Evolutionary conservation across 345 rosid species (phyloP).

Genomic region (Bruguiera sexangula): DNA sequence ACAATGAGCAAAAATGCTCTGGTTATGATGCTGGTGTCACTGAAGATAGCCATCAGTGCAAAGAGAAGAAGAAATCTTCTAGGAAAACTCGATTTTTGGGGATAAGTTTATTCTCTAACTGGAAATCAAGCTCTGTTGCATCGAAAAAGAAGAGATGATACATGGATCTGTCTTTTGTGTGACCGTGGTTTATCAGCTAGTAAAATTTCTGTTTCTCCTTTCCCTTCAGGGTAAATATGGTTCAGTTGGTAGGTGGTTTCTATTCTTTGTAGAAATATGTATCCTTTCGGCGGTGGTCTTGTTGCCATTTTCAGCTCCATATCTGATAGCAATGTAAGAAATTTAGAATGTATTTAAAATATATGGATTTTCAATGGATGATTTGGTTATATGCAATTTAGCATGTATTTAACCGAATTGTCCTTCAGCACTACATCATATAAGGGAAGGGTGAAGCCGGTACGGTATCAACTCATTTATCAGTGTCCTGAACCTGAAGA

Average conservation of each 20-base stretch:
- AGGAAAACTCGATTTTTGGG: slow-evolving; percentile 41
- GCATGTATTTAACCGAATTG: not conserved
- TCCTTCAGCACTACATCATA: too few species aligned
- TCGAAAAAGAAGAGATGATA: slow-evolving; percentile 43
- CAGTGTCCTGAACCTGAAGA: too few species aligned
- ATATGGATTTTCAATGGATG: not conserved
- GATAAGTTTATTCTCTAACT: slow-evolving; percentile 20
- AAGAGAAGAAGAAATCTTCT: slow-evolving; percentile 34
- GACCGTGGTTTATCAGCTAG: slow-evolving; percentile 20
- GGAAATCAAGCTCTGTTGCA: slow-evolving; percentile 15
- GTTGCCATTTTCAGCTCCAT: slow-evolving; percentile 15
- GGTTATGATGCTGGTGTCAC: slow-evolving; percentile 12
- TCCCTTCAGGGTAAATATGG: not conserved
- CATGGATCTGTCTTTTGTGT: not conserved
- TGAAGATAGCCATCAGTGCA: slow-evolving; percentile 13
- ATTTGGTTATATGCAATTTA: not conserved
- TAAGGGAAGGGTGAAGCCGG: too few species aligned
- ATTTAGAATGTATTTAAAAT: too few species aligned
- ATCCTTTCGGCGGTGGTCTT: slow-evolving; percentile 11
- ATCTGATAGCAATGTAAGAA: slow-evolving; percentile 17
- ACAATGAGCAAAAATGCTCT: slow-evolving; percentile 20
- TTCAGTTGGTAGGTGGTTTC: slow-evolving; percentile 13
- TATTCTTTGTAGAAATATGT: slow-evolving; percentile 6
- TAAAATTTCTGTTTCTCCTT: slow-evolving; percentile 9
- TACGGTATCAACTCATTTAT: too few species aligned